These are phyloP conservation scores for Strobilomyces echinocephalus DNA, from an alignment of 768 basidiomycete species.

Conservation along the genomic window DNA sequence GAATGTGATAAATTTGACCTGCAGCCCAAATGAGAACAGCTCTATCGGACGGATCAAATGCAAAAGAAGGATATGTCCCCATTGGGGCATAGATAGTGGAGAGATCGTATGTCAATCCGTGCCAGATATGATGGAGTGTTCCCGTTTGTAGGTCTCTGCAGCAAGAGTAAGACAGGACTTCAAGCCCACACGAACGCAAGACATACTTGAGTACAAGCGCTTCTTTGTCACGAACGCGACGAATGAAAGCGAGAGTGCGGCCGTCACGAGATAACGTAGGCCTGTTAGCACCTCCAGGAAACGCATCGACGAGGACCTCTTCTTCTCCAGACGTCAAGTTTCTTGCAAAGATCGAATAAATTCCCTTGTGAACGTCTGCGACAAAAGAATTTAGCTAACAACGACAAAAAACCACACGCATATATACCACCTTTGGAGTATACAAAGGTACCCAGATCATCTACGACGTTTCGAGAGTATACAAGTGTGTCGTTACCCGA, in stretches of 20 bases:
- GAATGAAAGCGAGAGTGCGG: conserved; percentile 68
- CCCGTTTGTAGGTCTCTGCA: conserved; percentile 63
- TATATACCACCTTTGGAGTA: conserved; percentile 59
- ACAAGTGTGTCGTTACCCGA: conserved; percentile 52
- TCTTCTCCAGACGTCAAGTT: conserved; percentile 56
- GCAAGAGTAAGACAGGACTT: conserved; percentile 1
- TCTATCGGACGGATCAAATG: conserved; percentile 39
- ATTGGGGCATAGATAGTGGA: conserved; percentile 62
- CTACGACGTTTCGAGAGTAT: conserved; percentile 60
- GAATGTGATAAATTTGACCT: conserved; percentile 62
- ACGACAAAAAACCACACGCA: neutral
- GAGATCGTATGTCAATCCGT: conserved; percentile 68
- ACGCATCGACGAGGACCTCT: conserved; percentile 48
- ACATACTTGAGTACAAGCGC: conserved; percentile 66
- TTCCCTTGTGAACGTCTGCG: conserved; percentile 63
- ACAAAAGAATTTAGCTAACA: neutral
- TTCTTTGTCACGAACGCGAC: conserved; percentile 68
- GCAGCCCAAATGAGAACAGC: conserved; percentile 68
- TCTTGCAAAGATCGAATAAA: conserved; percentile 64
- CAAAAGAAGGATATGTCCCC: conserved; percentile 76
- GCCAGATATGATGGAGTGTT: conserved; percentile 59
- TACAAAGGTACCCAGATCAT: conserved; percentile 40
- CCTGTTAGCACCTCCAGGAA: conserved; percentile 68
- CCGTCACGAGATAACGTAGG: conserved; percentile 67
- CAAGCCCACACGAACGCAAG: neutral